Base-by-base conservation (phyloP, 2,329 filamentous ascomycete species). In the Aspergillus clavatus region DNA sequence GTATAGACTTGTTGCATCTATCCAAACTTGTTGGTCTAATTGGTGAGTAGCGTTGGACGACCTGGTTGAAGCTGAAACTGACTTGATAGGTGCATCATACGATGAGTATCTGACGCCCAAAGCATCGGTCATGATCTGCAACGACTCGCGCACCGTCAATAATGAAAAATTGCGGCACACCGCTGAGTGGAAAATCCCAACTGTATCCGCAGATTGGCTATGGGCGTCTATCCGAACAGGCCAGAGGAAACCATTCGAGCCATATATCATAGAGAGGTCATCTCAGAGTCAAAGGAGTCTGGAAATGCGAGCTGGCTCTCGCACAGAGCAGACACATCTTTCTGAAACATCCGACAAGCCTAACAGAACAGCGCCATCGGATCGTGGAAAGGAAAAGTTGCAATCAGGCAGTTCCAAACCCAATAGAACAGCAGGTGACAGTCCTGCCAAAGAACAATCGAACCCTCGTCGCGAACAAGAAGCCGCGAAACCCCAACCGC, bases 1-100 rank as follows among this genome's bases (percentile, higher is more conserved):
- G 87, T 6, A 84, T 95, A 43, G 89, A 96, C 58, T 76, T 95
- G 7, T 77, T 91, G 53, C 93, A 97, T 65, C 75, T 95, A 24
- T 84, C 86, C 18, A 89, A 88, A 65, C 75, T 85, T 2, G 77
- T 95, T 21, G 76, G 76, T 28, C 78, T 94, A 48, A 77, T 95
- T 48, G 89, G 77, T 78, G 65, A 56, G 69, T 48, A 7, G 22
- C 12, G 3, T 40, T 3, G 5, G 26, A 38, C 8, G 7, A 24
- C n/a, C 21, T 19, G 33, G 18, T 8, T 23, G 3, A 11, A 38
- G n/a, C 22, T 19, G 31, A 14, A 11, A 28, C 60, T 70, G 47
- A 66, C 28, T 12, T 5, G 42, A 8, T 38, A 75, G 81, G 93
- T 6, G 93, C 85, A 8, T 81, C 70, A 10, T 96, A 95, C 64